Base-by-base conservation (phyloP, 2,329 filamentous ascomycete species). In the Aspergillus japonicus region DNA sequence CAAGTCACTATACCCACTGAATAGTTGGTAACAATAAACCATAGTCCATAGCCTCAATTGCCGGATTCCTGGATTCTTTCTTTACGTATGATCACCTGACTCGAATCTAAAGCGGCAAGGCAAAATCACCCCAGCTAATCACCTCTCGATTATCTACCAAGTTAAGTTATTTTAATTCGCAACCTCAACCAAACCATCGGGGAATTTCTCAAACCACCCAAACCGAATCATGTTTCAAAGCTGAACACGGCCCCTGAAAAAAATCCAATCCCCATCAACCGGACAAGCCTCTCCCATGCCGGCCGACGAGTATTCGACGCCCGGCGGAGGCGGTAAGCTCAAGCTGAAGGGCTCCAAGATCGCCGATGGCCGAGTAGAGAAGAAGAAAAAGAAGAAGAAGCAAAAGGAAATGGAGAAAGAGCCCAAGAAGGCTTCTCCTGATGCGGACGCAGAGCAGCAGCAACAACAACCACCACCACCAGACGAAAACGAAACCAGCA, bases 271-370 rank as follows among this genome's bases (percentile, higher is more conserved):
- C 29, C 39, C 49, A 24, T 21, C 39, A 42, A 33, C 21, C 23
- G 51, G 42, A 49, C 35, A 39, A 29, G 1, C 52, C 23, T 49
- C 56, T 47, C 57, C 39, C 42, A 72, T 71, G 68, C 62, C 68
- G 51, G 65, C 63, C 57, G 88, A 90, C 74, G 91, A 96, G 67
- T 96, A 96, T 51, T 79, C 86, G 63, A 77, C 81, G n/a, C 26
- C 26, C 58, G 83, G 84, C 62, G 83, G 86, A 59, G 86, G 88
- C 69, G 92, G 92, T 68, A 89, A 89, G 62, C 85, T 97, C 35
- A 94, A 91, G 73, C 84, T 97, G 61, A 97, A 97, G 80, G 92
- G 92, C 70, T 84, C 81, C 62, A 88, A 87, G 69, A 80, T 83
- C 63, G 87, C 85, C 50, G 75, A 75, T 42, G 71, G 77, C n/a